Evolutionary conservation across 140 eudicot species (phyloP), one percentile per base, ranked within the genome.

Genomic region (Senecio squalidus): DNA sequence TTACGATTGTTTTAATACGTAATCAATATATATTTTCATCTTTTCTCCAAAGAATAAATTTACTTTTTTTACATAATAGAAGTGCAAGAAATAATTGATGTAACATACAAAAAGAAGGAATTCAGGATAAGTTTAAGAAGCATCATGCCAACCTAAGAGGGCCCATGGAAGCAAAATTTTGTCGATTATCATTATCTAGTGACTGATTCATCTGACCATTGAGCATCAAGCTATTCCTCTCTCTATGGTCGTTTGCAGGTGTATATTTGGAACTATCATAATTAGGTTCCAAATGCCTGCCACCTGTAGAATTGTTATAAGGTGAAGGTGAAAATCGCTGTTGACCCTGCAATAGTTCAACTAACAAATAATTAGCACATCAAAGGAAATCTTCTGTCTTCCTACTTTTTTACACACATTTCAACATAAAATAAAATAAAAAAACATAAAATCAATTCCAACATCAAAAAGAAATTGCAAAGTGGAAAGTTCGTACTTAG

Each of bases 111-210:
- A 45, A 28, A 62, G 18, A 25, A 68, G 41, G 39, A 11, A 18
- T 36, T 41, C 45, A 56, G 21, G 40, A 41, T 29, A 21, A 14
- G 21, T 48, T 27, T 29, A 20, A 36, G 64, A 72, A 15, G 17
- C 7, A 9, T 9, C 28, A 46, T 34, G 66, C 82, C 60, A 55
- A 84, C 96, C 94, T 84, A 56, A 64, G 73, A 61, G 53, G 63
- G 73, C 41, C 47, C 41, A 41, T 66, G 40, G 77, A 51, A 33
- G 55, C 59, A 66, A 75, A 26, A 50, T 45, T 60, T 17, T 6
- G 61, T 16, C 31, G 59, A 38, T 33, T 70, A 66, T 74, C 68
- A 27, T 63, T 70, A 54, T 75, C 63, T 18, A 57, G 47, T 21
- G 64, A 21, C 27, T 59, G 71, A 53, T 60, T 79, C 57, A 68